Percentiles rank a stretch among this genome's conserved stretches.
Conservation (phyloP, 768 basidiomycete genomes). For the Hypholoma fasciculare region DNA sequence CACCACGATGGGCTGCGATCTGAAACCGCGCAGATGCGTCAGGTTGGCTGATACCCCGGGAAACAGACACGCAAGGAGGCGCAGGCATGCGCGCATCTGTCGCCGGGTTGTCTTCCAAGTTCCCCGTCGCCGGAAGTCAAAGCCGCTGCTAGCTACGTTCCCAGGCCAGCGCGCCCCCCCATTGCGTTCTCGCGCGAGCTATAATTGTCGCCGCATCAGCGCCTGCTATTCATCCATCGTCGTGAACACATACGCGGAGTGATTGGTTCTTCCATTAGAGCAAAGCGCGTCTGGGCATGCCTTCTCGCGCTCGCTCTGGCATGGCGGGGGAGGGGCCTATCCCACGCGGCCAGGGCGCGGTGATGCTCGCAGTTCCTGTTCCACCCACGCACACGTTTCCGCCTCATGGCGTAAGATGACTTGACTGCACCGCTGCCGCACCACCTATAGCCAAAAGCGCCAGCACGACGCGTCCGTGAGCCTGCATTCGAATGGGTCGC, state of each 20-base stretch:
- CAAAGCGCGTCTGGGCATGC: conserved; percentile 2
- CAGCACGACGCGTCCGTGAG: conserved; percentile 10
- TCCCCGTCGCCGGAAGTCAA: too few species aligned
- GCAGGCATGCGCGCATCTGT: background rate
- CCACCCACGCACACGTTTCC: conserved; percentile 27
- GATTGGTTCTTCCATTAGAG: background rate
- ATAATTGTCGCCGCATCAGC: background rate
- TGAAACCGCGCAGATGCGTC: background rate
- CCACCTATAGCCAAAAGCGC: conserved; percentile 10
- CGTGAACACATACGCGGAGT: background rate
- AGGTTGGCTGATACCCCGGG: background rate
- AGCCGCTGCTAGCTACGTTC: too few species aligned
- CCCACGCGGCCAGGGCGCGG: conserved; percentile 22
- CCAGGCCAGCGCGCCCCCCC: too few species aligned
- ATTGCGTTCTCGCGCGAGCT: background rate
- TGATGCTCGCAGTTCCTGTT: background rate
- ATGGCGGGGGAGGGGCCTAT: conserved; percentile 4
- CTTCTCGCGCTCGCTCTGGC: background rate
- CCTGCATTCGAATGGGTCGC: conserved; percentile 10
- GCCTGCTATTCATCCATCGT: background rate
- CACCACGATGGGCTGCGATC: background rate
- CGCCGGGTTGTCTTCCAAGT: too few species aligned
- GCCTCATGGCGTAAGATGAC: conserved; percentile 28
- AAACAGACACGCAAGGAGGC: background rate
- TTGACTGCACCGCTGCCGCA: conserved; percentile 12